These are phyloP conservation scores for Cercospora citrullina DNA, from an alignment of 2,329 filamentous ascomycete species.

Conservation along the genomic window DNA sequence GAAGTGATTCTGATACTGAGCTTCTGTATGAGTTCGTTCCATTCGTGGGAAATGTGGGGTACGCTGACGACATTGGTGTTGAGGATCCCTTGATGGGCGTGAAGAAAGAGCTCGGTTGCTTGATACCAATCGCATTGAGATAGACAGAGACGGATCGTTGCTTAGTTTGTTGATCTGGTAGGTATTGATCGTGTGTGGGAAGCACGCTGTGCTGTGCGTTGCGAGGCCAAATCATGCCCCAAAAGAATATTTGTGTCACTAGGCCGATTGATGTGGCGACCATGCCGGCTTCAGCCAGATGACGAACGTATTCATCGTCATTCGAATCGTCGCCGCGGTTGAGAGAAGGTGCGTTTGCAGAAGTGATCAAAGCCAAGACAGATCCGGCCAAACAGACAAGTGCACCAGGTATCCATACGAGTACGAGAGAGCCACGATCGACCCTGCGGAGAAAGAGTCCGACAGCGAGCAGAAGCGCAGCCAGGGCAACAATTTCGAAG, in stretches of 20 bases:
- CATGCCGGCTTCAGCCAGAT: constrained; percentile 31
- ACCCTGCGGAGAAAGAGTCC: constrained; percentile 23
- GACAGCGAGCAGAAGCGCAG: constrained; percentile 21
- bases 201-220: constrained; percentile 2
- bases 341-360: constrained; percentile 12
- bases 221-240: constrained; percentile 30
- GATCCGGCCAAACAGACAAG: constrained; percentile 19
- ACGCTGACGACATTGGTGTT: constrained; percentile 27
- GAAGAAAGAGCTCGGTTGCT: constrained; percentile 26
- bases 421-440: constrained; percentile 17
- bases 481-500: constrained; percentile 28
- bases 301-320: constrained; percentile 6
- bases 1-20: constrained; percentile 40
- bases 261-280: constrained; percentile 32
- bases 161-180: constrained; percentile 16
- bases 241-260: constrained; percentile 30
- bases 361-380: constrained; percentile 20
- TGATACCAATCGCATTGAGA: constrained; percentile 29
- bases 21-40: constrained; percentile 30
- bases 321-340: background rate
- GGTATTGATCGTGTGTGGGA: constrained; percentile 1
- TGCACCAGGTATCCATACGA: constrained; percentile 20
- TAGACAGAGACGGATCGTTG: constrained; percentile 27
- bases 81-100: constrained; percentile 4
- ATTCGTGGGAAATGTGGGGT: constrained; percentile 25